phyloP scores from a whole-genome alignment of 2,329 filamentous ascomycete genomes.

The Nemania serpens region DNA sequence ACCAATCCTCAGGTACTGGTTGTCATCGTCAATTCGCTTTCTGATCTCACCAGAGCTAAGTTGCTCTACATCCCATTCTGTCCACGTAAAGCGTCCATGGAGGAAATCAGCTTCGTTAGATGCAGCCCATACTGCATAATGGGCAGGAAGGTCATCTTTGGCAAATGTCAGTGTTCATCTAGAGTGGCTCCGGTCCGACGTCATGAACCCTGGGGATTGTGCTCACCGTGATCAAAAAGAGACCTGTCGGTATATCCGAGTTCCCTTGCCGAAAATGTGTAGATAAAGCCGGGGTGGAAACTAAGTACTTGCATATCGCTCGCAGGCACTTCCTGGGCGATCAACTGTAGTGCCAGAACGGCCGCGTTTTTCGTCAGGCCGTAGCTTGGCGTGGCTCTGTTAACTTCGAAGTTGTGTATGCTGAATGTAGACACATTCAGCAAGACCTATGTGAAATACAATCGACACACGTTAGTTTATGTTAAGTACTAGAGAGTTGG shows the following conservation, averaged over 20 bases:
- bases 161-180: slow-evolving; percentile 6
- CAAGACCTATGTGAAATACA: too few relatives aligned
- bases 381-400: neutral
- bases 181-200: too few relatives aligned
- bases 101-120: slow-evolving; percentile 6
- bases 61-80: slow-evolving; percentile 2
- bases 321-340: neutral
- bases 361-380: slow-evolving; percentile 3
- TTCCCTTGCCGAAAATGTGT: neutral
- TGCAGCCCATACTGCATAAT: slow-evolving; percentile 8
- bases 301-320: slow-evolving; percentile 5
- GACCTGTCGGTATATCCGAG: neutral
- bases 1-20: slow-evolving; percentile 11
- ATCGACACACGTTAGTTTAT: too few relatives aligned
- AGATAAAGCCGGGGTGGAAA: slow-evolving; percentile 9
- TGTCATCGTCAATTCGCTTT: neutral
- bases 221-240: too few relatives aligned
- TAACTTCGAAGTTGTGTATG: neutral
- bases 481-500: too few relatives aligned
- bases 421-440: neutral
- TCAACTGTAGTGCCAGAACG: neutral
- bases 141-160: neutral
- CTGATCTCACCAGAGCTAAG: too few relatives aligned
- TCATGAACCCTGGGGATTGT: too few relatives aligned
- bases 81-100: slow-evolving; percentile 2